A percentile compares a stretch with the other conserved stretches of the same genome.
These are phyloP conservation scores for Silene conica DNA, from an alignment of 148 eudicot species.

Conservation along the genomic window DNA sequence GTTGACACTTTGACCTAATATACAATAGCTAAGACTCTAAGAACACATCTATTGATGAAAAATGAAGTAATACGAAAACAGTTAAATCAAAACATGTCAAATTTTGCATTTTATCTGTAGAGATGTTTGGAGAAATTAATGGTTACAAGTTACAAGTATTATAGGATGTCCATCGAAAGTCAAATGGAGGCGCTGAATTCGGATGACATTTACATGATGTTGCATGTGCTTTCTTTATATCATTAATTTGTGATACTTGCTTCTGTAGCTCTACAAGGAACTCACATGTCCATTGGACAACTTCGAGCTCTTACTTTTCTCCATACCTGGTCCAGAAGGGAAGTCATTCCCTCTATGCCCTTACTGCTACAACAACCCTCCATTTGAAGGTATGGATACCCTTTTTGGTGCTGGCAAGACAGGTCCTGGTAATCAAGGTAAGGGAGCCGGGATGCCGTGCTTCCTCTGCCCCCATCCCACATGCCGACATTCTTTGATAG, in stretches of 20 bases:
- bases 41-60: neutral
- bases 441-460: conserved; percentile 97
- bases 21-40: neutral
- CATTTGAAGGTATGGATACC: conserved; percentile 75
- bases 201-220: too few relatives aligned
- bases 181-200: too few relatives aligned
- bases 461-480: conserved; percentile 95
- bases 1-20: neutral
- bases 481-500: conserved; percentile 64
- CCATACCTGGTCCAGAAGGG: conserved; percentile 90
- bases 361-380: conserved; percentile 90
- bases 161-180: too few relatives aligned
- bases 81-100: neutral
- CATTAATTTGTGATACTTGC: neutral
- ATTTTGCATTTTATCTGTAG: neutral
- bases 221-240: neutral
- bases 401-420: conserved; percentile 63
- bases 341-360: conserved; percentile 92
- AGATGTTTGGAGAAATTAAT: too few relatives aligned
- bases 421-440: conserved; percentile 56
- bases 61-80: neutral
- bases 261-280: conserved; percentile 81
- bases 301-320: conserved; percentile 82
- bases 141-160: too few relatives aligned
- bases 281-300: conserved; percentile 87